Base-by-base conservation (phyloP, 805 yeast species). In the Candida bentonensis region DNA sequence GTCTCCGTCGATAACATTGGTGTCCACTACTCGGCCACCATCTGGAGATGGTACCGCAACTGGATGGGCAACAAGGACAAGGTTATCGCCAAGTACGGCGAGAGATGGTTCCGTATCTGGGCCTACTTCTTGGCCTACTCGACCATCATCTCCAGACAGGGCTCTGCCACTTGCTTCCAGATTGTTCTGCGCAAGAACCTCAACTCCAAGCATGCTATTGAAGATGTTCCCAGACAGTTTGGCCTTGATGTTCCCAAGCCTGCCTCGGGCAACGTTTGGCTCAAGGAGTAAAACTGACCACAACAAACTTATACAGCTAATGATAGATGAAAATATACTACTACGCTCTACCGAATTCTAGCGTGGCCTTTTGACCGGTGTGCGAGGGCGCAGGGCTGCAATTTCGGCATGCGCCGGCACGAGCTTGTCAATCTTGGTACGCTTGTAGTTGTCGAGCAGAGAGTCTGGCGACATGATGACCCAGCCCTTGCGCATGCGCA, bases 41-140 rank as follows among this genome's bases (percentile, higher is more conserved):
- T 86, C 58, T 84, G 88, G 85, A 78, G 80, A 67, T 86, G 96
- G 96, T 87, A 87, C 76, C 69, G 89, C 64, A 86, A 86, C 76
- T 86, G 96, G 96, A 60, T 82, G 58, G 79, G 79, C 48, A 85
- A 86, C 76, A 75, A 74, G 66, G 88, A 83, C 42, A 69, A 75
- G 60, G 85, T 76, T 50, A 69, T 78, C 48, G 72, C 74, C 68
- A 84, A 82, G 68, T 86, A 86, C 58, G 96, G 96, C 56, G 64
- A 73, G 54, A 81, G 79, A 68, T 86, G 95, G 95, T 87, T 70
- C 69, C 78, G 92, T 65, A 85, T 85, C 64, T 86, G 95, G 95
- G 94, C 84, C 67, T 85, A 65, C 71, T 86, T 86, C 70, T 75
- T 86, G 58, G 84, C 94, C 50, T 74, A 72, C 41, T 82, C 95